These are phyloP conservation scores for Ricinus communis DNA, from an alignment of 345 rosid species.

Conservation along the genomic window DNA sequence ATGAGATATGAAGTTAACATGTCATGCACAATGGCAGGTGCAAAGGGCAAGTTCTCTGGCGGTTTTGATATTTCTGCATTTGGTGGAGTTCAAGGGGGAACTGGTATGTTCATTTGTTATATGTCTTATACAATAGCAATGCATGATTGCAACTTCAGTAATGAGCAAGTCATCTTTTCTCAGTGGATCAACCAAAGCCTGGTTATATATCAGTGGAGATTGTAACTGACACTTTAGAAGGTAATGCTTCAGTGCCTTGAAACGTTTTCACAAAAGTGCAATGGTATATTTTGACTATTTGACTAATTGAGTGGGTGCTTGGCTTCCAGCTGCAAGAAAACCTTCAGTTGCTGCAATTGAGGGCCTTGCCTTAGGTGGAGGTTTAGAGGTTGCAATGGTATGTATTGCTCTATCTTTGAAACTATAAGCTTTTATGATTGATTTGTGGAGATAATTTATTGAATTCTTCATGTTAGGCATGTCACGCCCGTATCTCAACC, in stretches of 20 bases:
- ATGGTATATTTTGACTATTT: background rate
- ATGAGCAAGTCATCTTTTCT: conserved; percentile 21
- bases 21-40: conserved; percentile 49
- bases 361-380: conserved; percentile 98
- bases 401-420: conserved; percentile 14
- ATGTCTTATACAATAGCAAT: conserved; percentile 7
- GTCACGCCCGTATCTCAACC: conserved; percentile 88
- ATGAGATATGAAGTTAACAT: conserved; percentile 14
- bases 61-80: conserved; percentile 89
- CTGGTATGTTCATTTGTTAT: conserved; percentile 37
- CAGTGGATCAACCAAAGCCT: conserved; percentile 59
- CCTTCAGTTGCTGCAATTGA: conserved; percentile 99
- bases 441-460: conserved; percentile 16
- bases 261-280: background rate
- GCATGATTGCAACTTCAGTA: conserved; percentile 4
- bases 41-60: conserved; percentile 89
- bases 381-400: conserved; percentile 96
- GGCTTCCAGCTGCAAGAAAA: conserved; percentile 68
- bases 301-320: conserved; percentile 17
- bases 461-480: conserved; percentile 46
- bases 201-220: conserved; percentile 66
- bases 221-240: conserved; percentile 71
- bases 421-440: background rate
- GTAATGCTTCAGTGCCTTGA: conserved; percentile 31
- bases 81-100: conserved; percentile 60